Evolutionary conservation across 2,329 filamentous ascomycete species (phyloP), one percentile per base, ranked within the genome.

Genomic region (Pseudofabraea citricarpa): DNA sequence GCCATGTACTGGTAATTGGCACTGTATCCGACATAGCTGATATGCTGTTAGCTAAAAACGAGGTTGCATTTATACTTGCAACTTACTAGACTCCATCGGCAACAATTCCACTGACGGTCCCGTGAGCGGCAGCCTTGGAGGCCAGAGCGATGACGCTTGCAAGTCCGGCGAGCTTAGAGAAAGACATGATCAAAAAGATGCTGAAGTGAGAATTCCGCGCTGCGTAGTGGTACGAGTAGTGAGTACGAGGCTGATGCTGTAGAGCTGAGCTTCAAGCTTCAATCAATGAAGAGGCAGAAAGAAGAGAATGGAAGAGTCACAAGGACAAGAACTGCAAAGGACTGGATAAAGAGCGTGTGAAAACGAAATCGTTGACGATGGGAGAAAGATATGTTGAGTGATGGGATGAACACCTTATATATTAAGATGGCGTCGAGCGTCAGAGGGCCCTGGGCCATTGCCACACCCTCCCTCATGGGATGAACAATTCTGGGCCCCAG

Each of bases 41-140:
- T 13, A 9, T 21, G 35, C 15, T n/a, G 15, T 20, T 22, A 43
- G 46, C 46, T 36, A 48, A 49, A 40, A 18, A 40, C 36, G 43
- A 10, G 51, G 45, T 24, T n/a, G n/a, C n/a, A n/a, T n/a, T n/a
- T n/a, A 26, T 22, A 16, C 16, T 18, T 12, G 16, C 29, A 19
- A 44, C 45, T 41, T 50, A 56, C 53, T 64, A 70, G 4, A 58
- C 59, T 39, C 73, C 73, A 48, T 72, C 69, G 40, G 72, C 66
- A 40, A 69, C 64, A 42, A 74, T 62, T 47, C 68, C 65, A 7
- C 53, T 56, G 41, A 73, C 66, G 40, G 59, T 63, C 26, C 72
- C 72, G 57, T 75, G 72, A 44, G 69, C 71, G 45, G 65, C 59
- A 43, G 64, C 68, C 24, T 64, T 61, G 46, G 66, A 55, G 40